Evolutionary conservation across 345 rosid genomes (phyloP).

Genomic region (Lagerstroemia speciosa): DNA sequence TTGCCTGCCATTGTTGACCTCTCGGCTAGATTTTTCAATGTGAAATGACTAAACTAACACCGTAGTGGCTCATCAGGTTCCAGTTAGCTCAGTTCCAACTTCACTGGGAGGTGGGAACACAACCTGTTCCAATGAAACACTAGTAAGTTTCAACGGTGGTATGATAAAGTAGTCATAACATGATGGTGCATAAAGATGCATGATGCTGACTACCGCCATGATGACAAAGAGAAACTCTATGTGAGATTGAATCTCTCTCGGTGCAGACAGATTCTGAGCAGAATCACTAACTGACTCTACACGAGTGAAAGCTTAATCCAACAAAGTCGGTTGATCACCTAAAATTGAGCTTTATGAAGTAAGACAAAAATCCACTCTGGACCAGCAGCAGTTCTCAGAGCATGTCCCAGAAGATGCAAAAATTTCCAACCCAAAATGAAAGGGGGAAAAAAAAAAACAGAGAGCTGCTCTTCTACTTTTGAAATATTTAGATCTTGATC

Average conservation of each 20-base stretch:
- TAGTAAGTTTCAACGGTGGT: not conserved
- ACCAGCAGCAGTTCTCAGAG: not conserved
- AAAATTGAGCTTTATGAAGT: not conserved
- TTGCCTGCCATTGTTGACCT: not conserved
- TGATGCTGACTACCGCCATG: not conserved
- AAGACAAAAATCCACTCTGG: not conserved
- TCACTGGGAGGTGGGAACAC: not conserved
- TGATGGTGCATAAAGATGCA: not conserved
- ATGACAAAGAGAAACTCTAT: not conserved
- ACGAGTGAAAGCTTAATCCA: not conserved
- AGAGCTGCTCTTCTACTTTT: not conserved
- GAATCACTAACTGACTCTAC: not conserved
- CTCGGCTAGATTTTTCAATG: not conserved
- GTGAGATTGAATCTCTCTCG: not conserved
- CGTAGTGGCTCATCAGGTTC: not conserved
- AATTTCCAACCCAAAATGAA: not conserved
- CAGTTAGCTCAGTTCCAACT: not conserved
- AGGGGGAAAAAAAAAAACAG: too few species aligned
- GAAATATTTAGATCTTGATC: not conserved
- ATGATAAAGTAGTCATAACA: not conserved
- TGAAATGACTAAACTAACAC: not conserved
- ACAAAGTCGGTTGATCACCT: not conserved
- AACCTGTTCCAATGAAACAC: not conserved
- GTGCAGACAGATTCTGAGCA: not conserved
- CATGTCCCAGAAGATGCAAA: not conserved